Evolutionary conservation across 139 green algal genomes (phyloP), one percentile per base, ranked within the genome.

Genomic region (Astrephomene gubernaculifera): DNA sequence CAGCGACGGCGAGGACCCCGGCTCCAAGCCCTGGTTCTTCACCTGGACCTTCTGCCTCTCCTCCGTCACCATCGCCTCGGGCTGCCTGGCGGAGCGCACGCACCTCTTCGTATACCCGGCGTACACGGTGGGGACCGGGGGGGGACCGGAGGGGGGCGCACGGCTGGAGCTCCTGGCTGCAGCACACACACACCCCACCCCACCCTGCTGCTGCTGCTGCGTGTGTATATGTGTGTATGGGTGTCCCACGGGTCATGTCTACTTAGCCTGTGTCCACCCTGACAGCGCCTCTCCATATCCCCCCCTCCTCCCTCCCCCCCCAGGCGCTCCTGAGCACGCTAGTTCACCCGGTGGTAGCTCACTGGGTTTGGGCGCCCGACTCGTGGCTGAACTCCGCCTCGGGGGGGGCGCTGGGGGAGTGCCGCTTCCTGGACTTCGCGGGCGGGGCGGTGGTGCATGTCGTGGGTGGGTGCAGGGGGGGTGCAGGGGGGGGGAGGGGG

Each of bases 401-500:
- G 4, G 41, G 36, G 27, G 41, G 36, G 27, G 2, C 29, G 4
- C 35, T n/a, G 27, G 41, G 36, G 27, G 2, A 25, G 1, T 92
- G 86, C 76, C 76, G 82, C 9, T 88, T 90, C 38, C 70, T 92
- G 82, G 89, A 92, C 78, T 92, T 92, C 80, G 89, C 89, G 21
- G 89, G 89, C 22, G 89, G 89, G 39, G 74, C 87, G 35, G 83
- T 88, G 63, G 87, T 92, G 70, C 87, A 90, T 71, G 65, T 75
- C 14, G 43, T 75, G 24, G 79, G 79, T 85, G 45, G 38, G 79
- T 39, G 17, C 35, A 1, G 29, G 38, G 24, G 49, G 14, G 12
- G 49, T 57, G 49, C 14, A 25, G 49, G 49, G 49, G 12, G 49
- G 49, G 49, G 12, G 49, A 57, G 12, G 49, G 12, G 49, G 49